These are phyloP conservation scores for Blumeriella jaapii DNA, from an alignment of 2,329 filamentous ascomycete genomes.

Conservation along the genomic window DNA sequence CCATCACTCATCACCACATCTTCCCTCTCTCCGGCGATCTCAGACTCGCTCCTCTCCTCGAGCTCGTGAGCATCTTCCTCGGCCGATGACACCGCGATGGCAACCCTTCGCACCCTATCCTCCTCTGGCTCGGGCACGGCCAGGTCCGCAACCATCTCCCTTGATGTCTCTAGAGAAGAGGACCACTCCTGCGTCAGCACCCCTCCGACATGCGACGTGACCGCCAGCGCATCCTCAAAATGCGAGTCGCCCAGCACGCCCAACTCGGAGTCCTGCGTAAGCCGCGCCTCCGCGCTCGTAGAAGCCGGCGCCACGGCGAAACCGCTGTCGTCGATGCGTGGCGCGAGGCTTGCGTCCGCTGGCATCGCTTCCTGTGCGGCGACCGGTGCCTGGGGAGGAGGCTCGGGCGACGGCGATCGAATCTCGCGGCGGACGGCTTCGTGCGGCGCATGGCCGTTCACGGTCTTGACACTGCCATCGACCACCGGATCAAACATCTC, in stretches of 20 bases:
- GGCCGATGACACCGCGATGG: not conserved
- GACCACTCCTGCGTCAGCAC: not conserved
- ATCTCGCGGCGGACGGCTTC: too few species aligned
- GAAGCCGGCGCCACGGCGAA: not conserved
- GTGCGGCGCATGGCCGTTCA: too few species aligned
- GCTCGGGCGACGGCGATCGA: too few species aligned
- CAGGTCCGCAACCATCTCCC: not conserved
- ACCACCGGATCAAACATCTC: not conserved
- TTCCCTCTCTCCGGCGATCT: not conserved
- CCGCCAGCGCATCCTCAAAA: constrained; percentile 3
- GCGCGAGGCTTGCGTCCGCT: not conserved
- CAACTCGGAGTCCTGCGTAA: not conserved
- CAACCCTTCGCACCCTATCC: not conserved
- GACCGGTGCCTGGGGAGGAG: too few species aligned
- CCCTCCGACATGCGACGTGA: constrained; percentile 2
- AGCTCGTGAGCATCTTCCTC: not conserved
- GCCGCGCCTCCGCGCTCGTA: not conserved
- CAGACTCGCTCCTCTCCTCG: not conserved
- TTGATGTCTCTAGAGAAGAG: not conserved
- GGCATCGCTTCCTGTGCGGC: too few species aligned
- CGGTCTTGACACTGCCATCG: not conserved
- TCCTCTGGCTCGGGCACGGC: not conserved
- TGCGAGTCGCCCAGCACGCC: not conserved
- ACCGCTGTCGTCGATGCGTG: not conserved
- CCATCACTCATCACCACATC: not conserved